Conservation (phyloP, 129 eudicot genomes). For the Saposhnikovia divaricata region DNA sequence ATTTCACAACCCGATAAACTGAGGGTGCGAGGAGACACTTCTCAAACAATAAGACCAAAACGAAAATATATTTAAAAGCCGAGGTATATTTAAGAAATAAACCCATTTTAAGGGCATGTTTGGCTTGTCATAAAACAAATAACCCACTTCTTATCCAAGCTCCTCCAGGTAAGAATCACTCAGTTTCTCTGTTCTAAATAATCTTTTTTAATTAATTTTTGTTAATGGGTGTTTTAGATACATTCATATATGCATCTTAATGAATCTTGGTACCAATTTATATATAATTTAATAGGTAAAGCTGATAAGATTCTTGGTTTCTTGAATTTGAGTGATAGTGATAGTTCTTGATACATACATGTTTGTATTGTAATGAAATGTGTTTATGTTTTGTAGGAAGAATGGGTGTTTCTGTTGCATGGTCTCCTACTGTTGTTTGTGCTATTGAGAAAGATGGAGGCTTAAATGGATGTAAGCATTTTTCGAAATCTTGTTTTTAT, state of each 20-base stretch:
- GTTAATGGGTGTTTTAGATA: background rate
- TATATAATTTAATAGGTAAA: too few relatives aligned
- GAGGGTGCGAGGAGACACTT: too few relatives aligned
- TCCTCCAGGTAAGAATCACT: constrained; percentile 1
- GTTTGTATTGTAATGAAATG: constrained; percentile 6
- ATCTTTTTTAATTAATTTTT: background rate
- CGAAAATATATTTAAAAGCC: too few relatives aligned
- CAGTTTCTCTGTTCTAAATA: background rate
- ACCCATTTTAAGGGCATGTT: background rate
- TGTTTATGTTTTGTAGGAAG: constrained; percentile 12
- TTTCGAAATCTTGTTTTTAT: background rate
- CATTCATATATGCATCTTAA: background rate
- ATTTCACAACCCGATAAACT: too few relatives aligned
- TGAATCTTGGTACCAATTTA: background rate
- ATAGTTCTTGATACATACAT: background rate
- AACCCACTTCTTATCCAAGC: background rate
- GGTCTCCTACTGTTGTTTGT: constrained; percentile 16
- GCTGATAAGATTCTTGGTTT: background rate
- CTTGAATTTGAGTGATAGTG: background rate
- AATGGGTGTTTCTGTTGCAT: constrained; percentile 34
- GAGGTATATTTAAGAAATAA: too few relatives aligned
- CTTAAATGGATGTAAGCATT: constrained; percentile 24
- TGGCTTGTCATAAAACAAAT: background rate
- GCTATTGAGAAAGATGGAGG: constrained; percentile 18
- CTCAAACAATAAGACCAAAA: too few relatives aligned